Conservation (phyloP, 1,139 yeast genomes). For the Yamadazyma taylorii region DNA sequence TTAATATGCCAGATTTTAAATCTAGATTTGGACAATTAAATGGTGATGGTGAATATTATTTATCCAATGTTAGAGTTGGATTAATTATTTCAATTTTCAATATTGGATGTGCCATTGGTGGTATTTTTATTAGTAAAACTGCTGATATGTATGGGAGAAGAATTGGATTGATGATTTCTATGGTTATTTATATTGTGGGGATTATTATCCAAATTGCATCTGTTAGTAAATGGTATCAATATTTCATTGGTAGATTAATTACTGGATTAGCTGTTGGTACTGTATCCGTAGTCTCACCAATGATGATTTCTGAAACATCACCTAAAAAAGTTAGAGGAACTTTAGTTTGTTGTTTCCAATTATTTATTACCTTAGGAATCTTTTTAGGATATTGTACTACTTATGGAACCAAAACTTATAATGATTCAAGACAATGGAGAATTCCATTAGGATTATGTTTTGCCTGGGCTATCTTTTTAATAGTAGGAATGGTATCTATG, state of each 20-base stretch:
- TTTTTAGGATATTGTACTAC: conserved; percentile 65
- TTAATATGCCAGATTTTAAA: conserved; percentile 55
- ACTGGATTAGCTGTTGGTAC: conserved; percentile 77
- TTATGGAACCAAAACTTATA: conserved; percentile 60
- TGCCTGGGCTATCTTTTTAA: conserved; percentile 60
- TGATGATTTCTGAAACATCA: conserved; percentile 69
- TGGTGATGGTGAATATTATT: conserved; percentile 28
- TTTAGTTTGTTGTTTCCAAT: conserved; percentile 67
- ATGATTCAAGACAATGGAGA: conserved; percentile 59
- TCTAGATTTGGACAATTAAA: conserved; percentile 45
- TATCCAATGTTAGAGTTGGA: conserved; percentile 52
- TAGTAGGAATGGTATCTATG: conserved; percentile 32
- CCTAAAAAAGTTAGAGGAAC: conserved; percentile 71
- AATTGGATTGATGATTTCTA: conserved; percentile 44
- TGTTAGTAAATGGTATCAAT: conserved; percentile 25
- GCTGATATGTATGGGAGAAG: conserved; percentile 58
- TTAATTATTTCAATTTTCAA: conserved; percentile 63
- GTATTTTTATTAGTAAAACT: conserved; percentile 52
- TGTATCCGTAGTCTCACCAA: conserved; percentile 66
- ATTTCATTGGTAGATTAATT: conserved; percentile 58
- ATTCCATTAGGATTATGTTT: conserved; percentile 53
- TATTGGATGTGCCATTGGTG: conserved; percentile 75
- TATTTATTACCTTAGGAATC: conserved; percentile 68
- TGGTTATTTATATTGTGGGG: conserved; percentile 50
- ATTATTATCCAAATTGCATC: conserved; percentile 43